Evolutionary conservation across 495 filamentous ascomycete species (phyloP), one percentile per base, ranked within the genome.

Genomic region (Staphylotrichum tortipilum): DNA sequence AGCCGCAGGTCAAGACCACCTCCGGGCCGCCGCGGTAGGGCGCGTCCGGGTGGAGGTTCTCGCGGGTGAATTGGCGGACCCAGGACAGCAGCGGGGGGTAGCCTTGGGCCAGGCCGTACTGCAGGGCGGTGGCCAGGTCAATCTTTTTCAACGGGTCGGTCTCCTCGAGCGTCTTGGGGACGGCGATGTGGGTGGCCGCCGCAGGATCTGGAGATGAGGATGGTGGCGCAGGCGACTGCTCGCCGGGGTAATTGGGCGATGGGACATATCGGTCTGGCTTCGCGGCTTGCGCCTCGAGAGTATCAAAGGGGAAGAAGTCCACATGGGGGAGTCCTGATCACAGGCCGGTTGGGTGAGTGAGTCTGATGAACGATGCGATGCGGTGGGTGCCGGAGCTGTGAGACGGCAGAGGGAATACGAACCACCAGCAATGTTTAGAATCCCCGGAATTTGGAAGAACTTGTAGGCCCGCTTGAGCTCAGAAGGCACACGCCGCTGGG

Each of bases 361-460:
- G 18, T n/a, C n/a, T 11, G 44, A 4, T 48, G 14, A 14, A 23
- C 24, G 37, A 45, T 44, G 33, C 26, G n/a, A 28, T 28, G 26
- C 26, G 6, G 10, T 7, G 6, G 26, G 26, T 28, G 26, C 6
- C 26, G 6, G 6, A 28, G 26, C 6, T 28, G n/a, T n/a, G n/a
- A n/a, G n/a, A n/a, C n/a, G n/a, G n/a, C n/a, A 52, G 14, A 40
- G 9, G 31, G 14, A 44, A 44, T 33, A 72, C 78, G 24, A 67
- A 90, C 90, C 89, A 55, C 89, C 90, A 29, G 90, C 88, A n/a
- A 95, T 63, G 64, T 96, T 94, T 11, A 76, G 78, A 56, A 95
- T 89, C 19, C 82, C 82, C 0, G 89, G 88, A 46, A 90, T 88
- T 18, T 59, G 17, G 54, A 91, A 94, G 61, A 86, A 92, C 59